A percentile compares a stretch with the other conserved stretches of the same genome.
phyloP scores from a whole-genome alignment of 306 rosid species.

The Medicago arabica region DNA sequence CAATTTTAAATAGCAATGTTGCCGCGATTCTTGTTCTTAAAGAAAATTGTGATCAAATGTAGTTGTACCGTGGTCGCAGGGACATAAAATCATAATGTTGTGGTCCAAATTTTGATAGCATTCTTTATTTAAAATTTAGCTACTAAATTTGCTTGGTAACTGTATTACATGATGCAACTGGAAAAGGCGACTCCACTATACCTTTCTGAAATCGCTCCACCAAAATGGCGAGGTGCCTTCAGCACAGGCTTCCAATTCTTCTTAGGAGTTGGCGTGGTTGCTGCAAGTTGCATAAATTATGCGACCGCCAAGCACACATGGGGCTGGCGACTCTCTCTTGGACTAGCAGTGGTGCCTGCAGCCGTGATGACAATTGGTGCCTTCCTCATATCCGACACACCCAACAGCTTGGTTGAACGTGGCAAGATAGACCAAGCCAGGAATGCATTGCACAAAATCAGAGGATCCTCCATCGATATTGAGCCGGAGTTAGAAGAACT shows the following conservation, averaged over 20 bases:
- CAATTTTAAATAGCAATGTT: too few species aligned
- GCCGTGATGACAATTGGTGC: slow-evolving; percentile 57
- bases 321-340: slow-evolving; percentile 73
- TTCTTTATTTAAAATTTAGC: too few species aligned
- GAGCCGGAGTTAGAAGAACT: slow-evolving; percentile 63
- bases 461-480: slow-evolving; percentile 55
- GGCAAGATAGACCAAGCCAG: slow-evolving; percentile 59
- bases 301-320: slow-evolving; percentile 50
- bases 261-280: slow-evolving; percentile 56
- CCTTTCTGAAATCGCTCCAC: slow-evolving; percentile 76
- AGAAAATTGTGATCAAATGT: not conserved
- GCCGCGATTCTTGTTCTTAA: too few species aligned
- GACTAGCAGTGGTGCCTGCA: slow-evolving; percentile 61
- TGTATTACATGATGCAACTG: not conserved
- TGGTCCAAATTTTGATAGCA: not conserved
- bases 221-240: slow-evolving; percentile 71
- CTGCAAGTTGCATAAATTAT: slow-evolving; percentile 55
- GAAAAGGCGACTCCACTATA: slow-evolving; percentile 64
- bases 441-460: slow-evolving; percentile 45
- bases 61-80: not conserved
- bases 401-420: slow-evolving; percentile 70
- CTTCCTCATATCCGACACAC: slow-evolving; percentile 63
- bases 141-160: not conserved
- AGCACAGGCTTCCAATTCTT: slow-evolving; percentile 55
- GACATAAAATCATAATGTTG: not conserved